Evolutionary conservation across 441 rosid genomes (phyloP).

Genomic region (Gossypium gossypioides): DNA sequence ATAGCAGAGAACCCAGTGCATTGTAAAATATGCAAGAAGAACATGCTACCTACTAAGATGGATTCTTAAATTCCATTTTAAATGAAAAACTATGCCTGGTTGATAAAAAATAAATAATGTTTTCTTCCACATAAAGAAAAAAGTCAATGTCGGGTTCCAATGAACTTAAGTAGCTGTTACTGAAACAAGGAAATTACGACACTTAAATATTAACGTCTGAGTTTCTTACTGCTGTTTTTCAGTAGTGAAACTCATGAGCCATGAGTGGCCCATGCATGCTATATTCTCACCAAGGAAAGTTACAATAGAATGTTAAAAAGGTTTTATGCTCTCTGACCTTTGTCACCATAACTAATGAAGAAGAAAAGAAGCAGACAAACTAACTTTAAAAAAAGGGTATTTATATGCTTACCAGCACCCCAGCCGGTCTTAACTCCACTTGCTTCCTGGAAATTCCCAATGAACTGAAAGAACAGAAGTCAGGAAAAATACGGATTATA

Average conservation of each 20-base stretch:
- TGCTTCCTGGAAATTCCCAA: constrained; percentile 76
- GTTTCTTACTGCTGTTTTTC: neutral
- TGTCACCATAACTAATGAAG: neutral
- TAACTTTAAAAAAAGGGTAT: neutral
- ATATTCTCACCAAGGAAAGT: neutral
- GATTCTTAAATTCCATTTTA: neutral
- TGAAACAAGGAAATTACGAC: neutral
- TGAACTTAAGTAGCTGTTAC: neutral
- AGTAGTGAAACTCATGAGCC: neutral
- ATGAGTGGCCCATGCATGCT: neutral
- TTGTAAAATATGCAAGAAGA: neutral
- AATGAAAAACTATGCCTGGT: neutral
- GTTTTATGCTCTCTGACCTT: neutral
- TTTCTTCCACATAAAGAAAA: neutral
- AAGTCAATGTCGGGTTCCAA: neutral
- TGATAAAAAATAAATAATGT: neutral
- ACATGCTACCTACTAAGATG: neutral
- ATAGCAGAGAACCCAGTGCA: neutral
- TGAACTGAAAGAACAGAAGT: constrained; percentile 42
- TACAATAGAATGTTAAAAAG: neutral
- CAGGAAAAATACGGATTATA: neutral
- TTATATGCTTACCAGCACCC: constrained; percentile 57
- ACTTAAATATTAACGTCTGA: neutral
- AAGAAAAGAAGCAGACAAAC: neutral
- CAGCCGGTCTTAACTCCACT: constrained; percentile 65